Evolutionary conservation across 805 yeast species (phyloP), one percentile per base, ranked within the genome.

Genomic region (Scheffersomyces amazonensis): DNA sequence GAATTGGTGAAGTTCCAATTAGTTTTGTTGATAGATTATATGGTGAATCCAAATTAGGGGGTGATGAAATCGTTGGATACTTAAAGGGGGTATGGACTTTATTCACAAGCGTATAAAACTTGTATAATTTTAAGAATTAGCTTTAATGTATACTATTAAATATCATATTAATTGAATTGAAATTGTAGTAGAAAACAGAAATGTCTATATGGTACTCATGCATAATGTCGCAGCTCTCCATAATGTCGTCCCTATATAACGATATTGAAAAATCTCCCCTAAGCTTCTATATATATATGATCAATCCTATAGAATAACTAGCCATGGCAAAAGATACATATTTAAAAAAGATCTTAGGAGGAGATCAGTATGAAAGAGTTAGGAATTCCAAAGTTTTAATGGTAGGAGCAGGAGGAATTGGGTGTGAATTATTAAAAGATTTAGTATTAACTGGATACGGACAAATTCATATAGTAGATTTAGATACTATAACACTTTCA

Each of bases 351-450:
- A 63, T 77, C n/a, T 64, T 75, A 32, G 80, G 80, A 1, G 55
- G 49, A 1, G 62, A 59, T 10, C 47, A 58, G 11, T 58, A 58
- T 32, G 35, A 41, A 1, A 42, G 53, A 21, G 49, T 76, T 30
- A 50, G 54, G 11, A 34, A 37, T 16, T 15, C 85, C 5, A 82
- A 78, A 44, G 87, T 89, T 11, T 64, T 90, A 20, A 66, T 90
- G 62, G 95, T 90, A 2, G 98, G 98, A 3, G 96, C 97, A 1
- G 98, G 98, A 21, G 98, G 98, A 5, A 89, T 90, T 47, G 98
- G 98, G 2, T 90, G 96, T 58, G 98, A 90, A 58, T 65, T 90
- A 32, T 66, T 90, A 41, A 90, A 90, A 55, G 84, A 90, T 54
- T 66, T 90, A 35, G 78, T 87, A 4, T 62, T 88, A 45, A 71